These are phyloP conservation scores for Lentinula boryana DNA, from an alignment of 768 basidiomycete species.

Conservation along the genomic window DNA sequence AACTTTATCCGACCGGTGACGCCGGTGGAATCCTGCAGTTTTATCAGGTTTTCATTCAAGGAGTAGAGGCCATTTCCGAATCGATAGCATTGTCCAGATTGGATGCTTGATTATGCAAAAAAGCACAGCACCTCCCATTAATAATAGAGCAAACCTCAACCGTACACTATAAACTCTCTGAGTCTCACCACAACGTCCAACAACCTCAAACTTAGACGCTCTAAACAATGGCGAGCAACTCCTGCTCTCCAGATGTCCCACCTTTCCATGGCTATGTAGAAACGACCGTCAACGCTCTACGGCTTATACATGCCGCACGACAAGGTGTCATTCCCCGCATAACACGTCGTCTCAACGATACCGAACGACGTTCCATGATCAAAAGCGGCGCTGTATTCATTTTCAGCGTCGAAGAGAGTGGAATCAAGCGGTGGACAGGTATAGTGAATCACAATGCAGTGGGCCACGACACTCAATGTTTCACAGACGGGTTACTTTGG, in stretches of 20 bases:
- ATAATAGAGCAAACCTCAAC: slow-evolving; percentile 31
- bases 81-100: slow-evolving; percentile 20
- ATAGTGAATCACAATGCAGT: slow-evolving; percentile 11
- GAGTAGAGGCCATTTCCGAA: neutral
- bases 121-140: slow-evolving; percentile 22
- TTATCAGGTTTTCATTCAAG: slow-evolving; percentile 5
- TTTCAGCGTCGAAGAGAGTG: slow-evolving; percentile 84
- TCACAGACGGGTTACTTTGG: slow-evolving; percentile 61
- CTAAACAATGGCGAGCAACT: slow-evolving; percentile 40
- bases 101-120: slow-evolving; percentile 29
- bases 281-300: slow-evolving; percentile 73
- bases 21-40: slow-evolving; percentile 28
- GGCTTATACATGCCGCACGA: slow-evolving; percentile 78
- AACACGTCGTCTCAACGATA: slow-evolving; percentile 77
- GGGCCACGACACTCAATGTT: slow-evolving; percentile 12
- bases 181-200: slow-evolving; percentile 27
- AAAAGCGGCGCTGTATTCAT: slow-evolving; percentile 73
- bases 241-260: slow-evolving; percentile 41
- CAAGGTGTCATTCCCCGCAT: slow-evolving; percentile 77
- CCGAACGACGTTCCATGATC: slow-evolving; percentile 65
- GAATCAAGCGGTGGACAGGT: slow-evolving; percentile 86
- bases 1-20: slow-evolving; percentile 30
- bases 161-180: slow-evolving; percentile 8
- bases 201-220: slow-evolving; percentile 48
- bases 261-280: slow-evolving; percentile 79